Conservation (phyloP, 1,284 basidiomycete genomes). For the Puccinia novopanici region DNA sequence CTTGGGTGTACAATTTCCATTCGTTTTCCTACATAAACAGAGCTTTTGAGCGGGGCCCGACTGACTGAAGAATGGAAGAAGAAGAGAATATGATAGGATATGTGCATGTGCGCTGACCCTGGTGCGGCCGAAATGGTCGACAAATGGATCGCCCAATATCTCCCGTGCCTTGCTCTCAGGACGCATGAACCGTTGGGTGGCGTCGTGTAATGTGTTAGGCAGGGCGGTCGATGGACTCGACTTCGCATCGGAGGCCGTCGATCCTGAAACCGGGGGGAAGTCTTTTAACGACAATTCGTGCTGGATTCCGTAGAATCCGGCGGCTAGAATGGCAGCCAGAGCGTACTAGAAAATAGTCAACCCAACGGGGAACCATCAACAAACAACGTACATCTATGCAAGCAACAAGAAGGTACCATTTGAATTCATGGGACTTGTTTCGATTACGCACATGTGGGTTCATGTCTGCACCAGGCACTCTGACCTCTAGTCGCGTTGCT, state of each 20-base stretch:
- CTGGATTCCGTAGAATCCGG: constrained; percentile 42
- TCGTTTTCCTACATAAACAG: constrained; percentile 31
- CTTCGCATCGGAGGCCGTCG: background rate
- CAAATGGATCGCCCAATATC: constrained; percentile 40
- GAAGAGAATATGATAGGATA: no score
- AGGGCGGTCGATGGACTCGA: background rate
- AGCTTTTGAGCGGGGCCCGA: background rate
- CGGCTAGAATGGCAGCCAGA: constrained; percentile 37
- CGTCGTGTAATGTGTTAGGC: constrained; percentile 34
- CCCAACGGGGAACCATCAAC: no score
- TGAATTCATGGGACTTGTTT: background rate
- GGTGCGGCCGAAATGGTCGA: constrained; percentile 40
- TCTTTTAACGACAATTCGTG: constrained; percentile 11
- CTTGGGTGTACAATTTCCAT: constrained; percentile 46
- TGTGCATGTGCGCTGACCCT: constrained; percentile 25
- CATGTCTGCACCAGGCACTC: constrained; percentile 50
- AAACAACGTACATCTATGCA: background rate
- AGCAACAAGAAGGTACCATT: no score
- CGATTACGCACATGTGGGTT: constrained; percentile 47
- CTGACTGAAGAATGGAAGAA: background rate
- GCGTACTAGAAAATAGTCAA: constrained; percentile 9
- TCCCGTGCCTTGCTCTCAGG: constrained; percentile 41
- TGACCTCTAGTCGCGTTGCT: constrained; percentile 44
- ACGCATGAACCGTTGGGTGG: constrained; percentile 38
- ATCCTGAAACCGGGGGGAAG: constrained; percentile 14